Evolutionary conservation across 1,139 yeast genomes (phyloP), one percentile per base, ranked within the genome.

Genomic region (Saccharomyces hybrid): DNA sequence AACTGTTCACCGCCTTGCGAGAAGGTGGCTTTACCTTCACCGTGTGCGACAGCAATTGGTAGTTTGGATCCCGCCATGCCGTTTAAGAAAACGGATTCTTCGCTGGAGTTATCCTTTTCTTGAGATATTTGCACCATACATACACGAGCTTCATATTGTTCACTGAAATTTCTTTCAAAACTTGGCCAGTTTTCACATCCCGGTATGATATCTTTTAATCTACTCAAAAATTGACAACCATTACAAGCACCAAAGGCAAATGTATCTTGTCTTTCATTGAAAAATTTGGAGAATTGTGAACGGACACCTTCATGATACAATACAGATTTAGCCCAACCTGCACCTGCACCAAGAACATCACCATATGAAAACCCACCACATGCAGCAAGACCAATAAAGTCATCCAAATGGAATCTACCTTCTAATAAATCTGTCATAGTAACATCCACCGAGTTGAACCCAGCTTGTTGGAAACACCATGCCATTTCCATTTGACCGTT

Each of bases 291-390:
- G 72, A 95, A 95, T 73, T 88, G 91, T 42, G 78, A 69, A 69
- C 95, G 83, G 49, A 95, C 86, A 54, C 75, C 78, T 42, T 83
- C 88, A 68, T 93, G 86, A 79, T 84, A 90, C 62, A 95, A 75
- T n/a, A 93, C 96, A 19, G 96, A 88, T 70, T 90, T 91, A 58
- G 99, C 99, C 99, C 99, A 95, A 57, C 99, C 99, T 53, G 95
- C 89, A 70, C 97, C 99, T 31, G 99, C 99, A 62, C 99, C 99
- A 58, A 95, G 78, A 50, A 95, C 99, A 73, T 95, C 99, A 78
- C 99, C 99, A 69, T 91, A 95, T 1, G 98, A 90, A 78, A 95
- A 95, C 29, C 99, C 99, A 74, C 99, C 99, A 75, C 99, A 95
- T 4, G 99, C 99, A 54, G 98, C 99, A 56, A 95, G 67, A 59